Conservation (phyloP, 352 stramenopile genomes). For the Pythium sp. region DNA sequence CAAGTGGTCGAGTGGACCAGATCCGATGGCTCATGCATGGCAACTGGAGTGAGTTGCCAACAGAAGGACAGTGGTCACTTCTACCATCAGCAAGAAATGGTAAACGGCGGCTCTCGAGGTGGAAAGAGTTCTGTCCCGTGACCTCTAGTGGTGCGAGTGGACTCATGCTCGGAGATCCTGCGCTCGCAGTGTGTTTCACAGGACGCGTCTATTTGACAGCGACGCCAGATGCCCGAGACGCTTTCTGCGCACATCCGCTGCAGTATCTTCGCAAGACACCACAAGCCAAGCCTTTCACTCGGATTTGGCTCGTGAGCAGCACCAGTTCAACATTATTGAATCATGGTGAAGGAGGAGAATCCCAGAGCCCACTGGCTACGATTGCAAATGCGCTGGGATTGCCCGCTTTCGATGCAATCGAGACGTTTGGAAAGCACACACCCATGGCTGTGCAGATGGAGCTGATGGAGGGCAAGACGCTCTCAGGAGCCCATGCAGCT, state of each 20-base stretch:
- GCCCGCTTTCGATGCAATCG: slow-evolving; percentile 24
- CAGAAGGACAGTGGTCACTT: slow-evolving; percentile 4
- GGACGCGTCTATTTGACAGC: slow-evolving; percentile 57
- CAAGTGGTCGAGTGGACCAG: slow-evolving; percentile 39
- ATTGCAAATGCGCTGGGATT: slow-evolving; percentile 16
- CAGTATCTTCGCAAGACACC: slow-evolving; percentile 43
- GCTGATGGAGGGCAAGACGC: slow-evolving; percentile 33
- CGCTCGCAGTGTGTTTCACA: slow-evolving; percentile 38
- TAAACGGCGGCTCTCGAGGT: slow-evolving; percentile 38
- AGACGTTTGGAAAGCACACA: slow-evolving; percentile 25
- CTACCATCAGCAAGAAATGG: not conserved
- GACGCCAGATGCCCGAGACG: slow-evolving; percentile 25
- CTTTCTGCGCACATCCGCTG: slow-evolving; percentile 42
- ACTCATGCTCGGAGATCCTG: slow-evolving; percentile 35
- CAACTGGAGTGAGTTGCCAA: slow-evolving; percentile 39
- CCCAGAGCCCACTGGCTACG: not conserved
- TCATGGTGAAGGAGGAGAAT: not conserved
- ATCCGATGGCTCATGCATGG: slow-evolving; percentile 61
- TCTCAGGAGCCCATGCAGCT: slow-evolving; percentile 23
- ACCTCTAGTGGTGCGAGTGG: slow-evolving; percentile 24
- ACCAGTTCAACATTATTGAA: slow-evolving; percentile 14
- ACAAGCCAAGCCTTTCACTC: slow-evolving; percentile 13
- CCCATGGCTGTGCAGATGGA: slow-evolving; percentile 36
- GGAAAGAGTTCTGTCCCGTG: slow-evolving; percentile 67
- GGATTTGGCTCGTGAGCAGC: slow-evolving; percentile 45